A percentile compares a stretch with the other conserved stretches of the same genome.
phyloP scores from a whole-genome alignment of 1,139 yeast genomes.

The Nakaseomyces delphensis region DNA sequence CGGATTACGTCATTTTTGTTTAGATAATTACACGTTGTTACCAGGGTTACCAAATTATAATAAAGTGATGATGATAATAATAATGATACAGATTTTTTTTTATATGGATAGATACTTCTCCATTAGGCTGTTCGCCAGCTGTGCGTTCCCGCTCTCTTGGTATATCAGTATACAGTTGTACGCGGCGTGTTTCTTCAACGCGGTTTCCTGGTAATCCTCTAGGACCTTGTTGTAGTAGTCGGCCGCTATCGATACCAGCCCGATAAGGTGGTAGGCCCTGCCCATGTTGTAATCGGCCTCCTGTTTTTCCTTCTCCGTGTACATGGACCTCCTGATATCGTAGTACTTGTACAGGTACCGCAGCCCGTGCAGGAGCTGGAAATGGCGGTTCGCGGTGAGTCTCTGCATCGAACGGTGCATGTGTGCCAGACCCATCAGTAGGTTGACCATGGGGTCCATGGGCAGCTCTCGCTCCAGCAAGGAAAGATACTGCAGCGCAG shows the following conservation, averaged over 20 bases:
- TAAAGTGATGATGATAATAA: too few relatives aligned
- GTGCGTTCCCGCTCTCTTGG: conserved; percentile 62
- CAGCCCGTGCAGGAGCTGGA: conserved; percentile 80
- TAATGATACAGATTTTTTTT: too few relatives aligned
- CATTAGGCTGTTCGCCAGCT: conserved; percentile 53
- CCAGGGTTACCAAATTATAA: too few relatives aligned
- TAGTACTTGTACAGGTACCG: conserved; percentile 68
- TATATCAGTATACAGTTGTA: conserved; percentile 73
- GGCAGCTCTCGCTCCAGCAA: conserved; percentile 56
- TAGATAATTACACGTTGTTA: too few relatives aligned
- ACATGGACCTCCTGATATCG: conserved; percentile 34
- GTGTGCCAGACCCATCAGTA: conserved; percentile 70
- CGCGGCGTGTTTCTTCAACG: conserved; percentile 70
- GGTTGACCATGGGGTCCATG: conserved; percentile 69
- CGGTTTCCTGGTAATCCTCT: conserved; percentile 38
- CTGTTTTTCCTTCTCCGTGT: conserved; percentile 46
- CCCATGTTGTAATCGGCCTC: conserved; percentile 83
- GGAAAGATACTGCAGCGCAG: conserved; percentile 61
- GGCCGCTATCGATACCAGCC: conserved; percentile 64
- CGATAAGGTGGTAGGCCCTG: conserved; percentile 73
- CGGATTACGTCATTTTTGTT: too few relatives aligned
- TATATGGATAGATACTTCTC: conserved; percentile 44
- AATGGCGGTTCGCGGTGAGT: conserved; percentile 73
- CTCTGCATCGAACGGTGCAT: conserved; percentile 92
- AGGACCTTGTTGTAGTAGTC: conserved; percentile 64